phyloP scores from a whole-genome alignment of 2,329 filamentous ascomycete species.

The Sporothrix variecibatus region DNA sequence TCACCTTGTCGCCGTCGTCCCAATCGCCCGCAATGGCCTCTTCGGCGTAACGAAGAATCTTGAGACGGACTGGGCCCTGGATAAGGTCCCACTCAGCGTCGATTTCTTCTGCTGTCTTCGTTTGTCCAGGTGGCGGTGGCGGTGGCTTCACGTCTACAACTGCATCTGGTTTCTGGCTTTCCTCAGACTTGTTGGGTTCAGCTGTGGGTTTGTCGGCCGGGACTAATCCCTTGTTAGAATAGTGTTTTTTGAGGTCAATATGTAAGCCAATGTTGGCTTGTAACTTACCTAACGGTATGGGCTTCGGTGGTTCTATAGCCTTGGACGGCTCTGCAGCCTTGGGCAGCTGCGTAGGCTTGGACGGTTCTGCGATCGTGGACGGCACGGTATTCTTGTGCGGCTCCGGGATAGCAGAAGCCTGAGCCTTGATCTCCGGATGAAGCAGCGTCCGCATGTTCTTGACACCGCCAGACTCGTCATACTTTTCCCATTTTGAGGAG shows the following conservation, averaged over 20 bases:
- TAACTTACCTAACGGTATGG: not conserved
- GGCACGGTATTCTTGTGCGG: not conserved
- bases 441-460: conserved; percentile 41
- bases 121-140: conserved; percentile 17
- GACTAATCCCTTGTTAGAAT: not conserved
- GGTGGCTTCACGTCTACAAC: not conserved
- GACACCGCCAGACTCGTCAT: conserved; percentile 55
- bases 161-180: not conserved
- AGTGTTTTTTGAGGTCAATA: not conserved
- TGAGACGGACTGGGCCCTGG: conserved; percentile 67
- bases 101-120: conserved; percentile 54
- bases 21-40: conserved; percentile 68
- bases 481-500: conserved; percentile 73
- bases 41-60: conserved; percentile 67
- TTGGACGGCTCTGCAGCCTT: not conserved
- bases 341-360: no score
- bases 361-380: no score
- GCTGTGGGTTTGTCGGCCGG: not conserved
- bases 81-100: conserved; percentile 70
- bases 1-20: conserved; percentile 64
- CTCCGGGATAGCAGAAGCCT: not conserved
- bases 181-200: not conserved
- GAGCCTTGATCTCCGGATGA: not conserved
- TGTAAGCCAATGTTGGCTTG: not conserved
- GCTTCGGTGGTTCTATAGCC: not conserved